A percentile compares a stretch with the other conserved stretches of the same genome.
These are phyloP conservation scores for Colletotrichum godetiae DNA, from an alignment of 2,329 filamentous ascomycete genomes.

Conservation along the genomic window DNA sequence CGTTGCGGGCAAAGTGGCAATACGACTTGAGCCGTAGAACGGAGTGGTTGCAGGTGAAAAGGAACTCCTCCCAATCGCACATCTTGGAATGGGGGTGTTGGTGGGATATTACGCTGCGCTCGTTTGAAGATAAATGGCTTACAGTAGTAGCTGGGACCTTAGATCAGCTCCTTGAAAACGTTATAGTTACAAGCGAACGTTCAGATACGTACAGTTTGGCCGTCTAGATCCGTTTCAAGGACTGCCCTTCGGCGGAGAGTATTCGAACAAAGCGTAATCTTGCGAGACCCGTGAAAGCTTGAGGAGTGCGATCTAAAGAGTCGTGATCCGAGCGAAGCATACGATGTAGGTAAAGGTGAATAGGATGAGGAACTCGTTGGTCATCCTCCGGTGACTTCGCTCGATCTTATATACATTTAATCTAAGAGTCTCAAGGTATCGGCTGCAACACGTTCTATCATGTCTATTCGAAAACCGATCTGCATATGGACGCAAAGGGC, in stretches of 20 bases:
- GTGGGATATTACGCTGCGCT: background rate
- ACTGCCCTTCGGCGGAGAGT: background rate
- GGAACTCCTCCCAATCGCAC: conserved; percentile 78
- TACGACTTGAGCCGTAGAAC: conserved; percentile 71
- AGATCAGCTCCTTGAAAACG: background rate
- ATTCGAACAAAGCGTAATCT: background rate
- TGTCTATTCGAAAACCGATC: background rate
- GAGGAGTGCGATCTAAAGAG: background rate
- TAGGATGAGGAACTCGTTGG: background rate
- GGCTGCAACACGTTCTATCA: background rate
- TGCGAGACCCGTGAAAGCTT: background rate
- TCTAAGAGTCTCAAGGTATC: background rate
- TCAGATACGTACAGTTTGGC: background rate
- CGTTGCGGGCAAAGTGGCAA: conserved; percentile 81
- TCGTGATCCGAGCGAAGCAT: background rate
- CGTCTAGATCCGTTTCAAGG: background rate
- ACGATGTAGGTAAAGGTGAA: background rate
- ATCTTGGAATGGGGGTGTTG: conserved; percentile 53
- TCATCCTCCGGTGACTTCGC: background rate
- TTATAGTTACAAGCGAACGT: background rate
- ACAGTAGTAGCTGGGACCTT: background rate
- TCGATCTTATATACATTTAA: conserved; percentile 6
- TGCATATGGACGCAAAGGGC: conserved; percentile 7
- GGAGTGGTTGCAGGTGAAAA: conserved; percentile 74
- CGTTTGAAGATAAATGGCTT: too few relatives aligned